A percentile compares a stretch with the other conserved stretches of the same genome.
Conservation (phyloP, 345 rosid genomes). For the Viola odorata region DNA sequence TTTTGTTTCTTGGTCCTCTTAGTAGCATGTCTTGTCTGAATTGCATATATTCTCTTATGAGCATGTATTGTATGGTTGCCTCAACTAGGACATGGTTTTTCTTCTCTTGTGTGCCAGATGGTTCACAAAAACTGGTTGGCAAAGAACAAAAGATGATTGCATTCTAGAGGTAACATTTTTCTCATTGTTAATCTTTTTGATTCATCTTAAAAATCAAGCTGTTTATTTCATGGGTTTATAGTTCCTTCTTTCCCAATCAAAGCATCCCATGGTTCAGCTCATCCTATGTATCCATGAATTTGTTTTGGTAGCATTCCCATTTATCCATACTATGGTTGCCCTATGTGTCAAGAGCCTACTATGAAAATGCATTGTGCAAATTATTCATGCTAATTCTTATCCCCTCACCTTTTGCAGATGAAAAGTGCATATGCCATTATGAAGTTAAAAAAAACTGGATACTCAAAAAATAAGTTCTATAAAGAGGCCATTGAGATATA, state of each 20-base stretch:
- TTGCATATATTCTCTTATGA: too few relatives aligned
- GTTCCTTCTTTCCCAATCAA: not conserved
- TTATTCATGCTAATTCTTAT: too few relatives aligned
- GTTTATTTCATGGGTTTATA: not conserved
- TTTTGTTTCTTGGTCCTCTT: too few relatives aligned
- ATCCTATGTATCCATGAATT: too few relatives aligned
- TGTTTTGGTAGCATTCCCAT: not conserved
- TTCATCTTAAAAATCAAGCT: not conserved
- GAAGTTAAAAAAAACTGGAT: constrained; percentile 82
- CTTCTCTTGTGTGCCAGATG: constrained; percentile 41
- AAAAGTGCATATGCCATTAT: constrained; percentile 82
- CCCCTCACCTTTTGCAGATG: constrained; percentile 40
- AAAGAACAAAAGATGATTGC: constrained; percentile 80
- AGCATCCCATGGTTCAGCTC: too few relatives aligned
- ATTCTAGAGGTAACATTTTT: constrained; percentile 53
- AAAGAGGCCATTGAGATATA: constrained; percentile 63
- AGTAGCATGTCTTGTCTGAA: too few relatives aligned
- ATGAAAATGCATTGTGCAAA: too few relatives aligned
- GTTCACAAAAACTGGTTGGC: constrained; percentile 86
- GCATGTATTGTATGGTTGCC: too few relatives aligned
- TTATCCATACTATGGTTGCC: too few relatives aligned
- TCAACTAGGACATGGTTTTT: too few relatives aligned
- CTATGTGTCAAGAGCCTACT: too few relatives aligned
- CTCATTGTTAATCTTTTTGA: constrained; percentile 1
- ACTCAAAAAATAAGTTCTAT: constrained; percentile 71